Evolutionary conservation across 441 rosid species (phyloP).

Genomic region (Jatropha multifida): DNA sequence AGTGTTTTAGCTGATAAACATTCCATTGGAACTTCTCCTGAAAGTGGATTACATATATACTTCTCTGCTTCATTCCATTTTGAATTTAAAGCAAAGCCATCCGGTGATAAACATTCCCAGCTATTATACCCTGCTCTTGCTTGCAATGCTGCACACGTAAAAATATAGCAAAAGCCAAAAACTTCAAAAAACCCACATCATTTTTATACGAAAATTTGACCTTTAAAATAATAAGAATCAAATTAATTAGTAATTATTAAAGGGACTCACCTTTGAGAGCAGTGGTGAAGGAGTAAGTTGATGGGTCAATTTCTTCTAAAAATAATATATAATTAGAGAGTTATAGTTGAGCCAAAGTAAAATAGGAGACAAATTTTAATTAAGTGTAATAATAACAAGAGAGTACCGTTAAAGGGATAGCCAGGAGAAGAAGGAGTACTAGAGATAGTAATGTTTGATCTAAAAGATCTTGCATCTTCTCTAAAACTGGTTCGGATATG

Average conservation of each 20-base stretch:
- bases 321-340: not conserved
- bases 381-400: not conserved
- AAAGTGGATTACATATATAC: slow-evolving; percentile 87
- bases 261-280: slow-evolving; percentile 69
- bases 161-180: not conserved
- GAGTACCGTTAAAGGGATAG: slow-evolving; percentile 54
- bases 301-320: slow-evolving; percentile 87
- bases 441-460: slow-evolving; percentile 69
- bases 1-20: slow-evolving; percentile 87
- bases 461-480: slow-evolving; percentile 69
- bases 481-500: slow-evolving; percentile 59
- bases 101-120: slow-evolving; percentile 67
- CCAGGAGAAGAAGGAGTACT: slow-evolving; percentile 99
- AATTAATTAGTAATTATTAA: not conserved
- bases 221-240: not conserved
- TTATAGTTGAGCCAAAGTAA: not conserved
- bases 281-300: slow-evolving; percentile 84
- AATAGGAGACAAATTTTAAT: not conserved
- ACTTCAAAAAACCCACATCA: too few species aligned
- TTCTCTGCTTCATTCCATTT: slow-evolving; percentile 98
- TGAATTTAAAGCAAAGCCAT: slow-evolving; percentile 79
- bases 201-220: not conserved
- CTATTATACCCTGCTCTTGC: slow-evolving; percentile 55
- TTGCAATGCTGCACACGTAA: slow-evolving; percentile 64
- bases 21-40: slow-evolving; percentile 91